phyloP scores from a whole-genome alignment of 2,329 filamentous ascomycete species.

The Claviceps monticola region DNA sequence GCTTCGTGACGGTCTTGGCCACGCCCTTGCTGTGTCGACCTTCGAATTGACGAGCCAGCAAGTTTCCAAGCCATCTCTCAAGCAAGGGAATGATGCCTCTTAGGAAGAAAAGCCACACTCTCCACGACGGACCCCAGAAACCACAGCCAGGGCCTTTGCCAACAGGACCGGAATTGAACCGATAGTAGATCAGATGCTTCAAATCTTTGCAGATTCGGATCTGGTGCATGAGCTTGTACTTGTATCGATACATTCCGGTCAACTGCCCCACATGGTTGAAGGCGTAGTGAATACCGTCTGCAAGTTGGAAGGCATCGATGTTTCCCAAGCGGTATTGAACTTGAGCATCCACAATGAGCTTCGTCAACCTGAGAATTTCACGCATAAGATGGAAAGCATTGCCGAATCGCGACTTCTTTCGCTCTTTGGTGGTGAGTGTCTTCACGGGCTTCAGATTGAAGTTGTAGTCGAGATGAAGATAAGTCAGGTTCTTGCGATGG shows the following conservation, averaged over 20 bases:
- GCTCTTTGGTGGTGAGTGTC: conserved; percentile 94
- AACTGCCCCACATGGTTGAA: conserved; percentile 98
- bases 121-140: conserved; percentile 98
- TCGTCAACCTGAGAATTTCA: conserved; percentile 88
- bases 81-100: conserved; percentile 92
- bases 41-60: conserved; percentile 94
- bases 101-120: conserved; percentile 99
- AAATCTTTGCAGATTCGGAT: conserved; percentile 97
- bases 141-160: conserved; percentile 96
- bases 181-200: conserved; percentile 98
- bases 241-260: conserved; percentile 99
- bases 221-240: conserved; percentile 99
- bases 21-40: conserved; percentile 97
- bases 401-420: conserved; percentile 97
- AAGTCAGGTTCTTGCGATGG: conserved; percentile 95
- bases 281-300: conserved; percentile 96
- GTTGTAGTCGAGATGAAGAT: conserved; percentile 97
- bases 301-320: conserved; percentile 96
- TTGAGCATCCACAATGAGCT: conserved; percentile 95
- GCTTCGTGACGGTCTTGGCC: conserved; percentile 97
- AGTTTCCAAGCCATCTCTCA: conserved; percentile 92
- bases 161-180: conserved; percentile 92
- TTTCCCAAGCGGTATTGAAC: conserved; percentile 96
- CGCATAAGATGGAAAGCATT: conserved; percentile 99
- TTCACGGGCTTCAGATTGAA: conserved; percentile 99